These are phyloP conservation scores for Metschnikowia rubicola DNA, from an alignment of 805 yeast species.

Conservation along the genomic window DNA sequence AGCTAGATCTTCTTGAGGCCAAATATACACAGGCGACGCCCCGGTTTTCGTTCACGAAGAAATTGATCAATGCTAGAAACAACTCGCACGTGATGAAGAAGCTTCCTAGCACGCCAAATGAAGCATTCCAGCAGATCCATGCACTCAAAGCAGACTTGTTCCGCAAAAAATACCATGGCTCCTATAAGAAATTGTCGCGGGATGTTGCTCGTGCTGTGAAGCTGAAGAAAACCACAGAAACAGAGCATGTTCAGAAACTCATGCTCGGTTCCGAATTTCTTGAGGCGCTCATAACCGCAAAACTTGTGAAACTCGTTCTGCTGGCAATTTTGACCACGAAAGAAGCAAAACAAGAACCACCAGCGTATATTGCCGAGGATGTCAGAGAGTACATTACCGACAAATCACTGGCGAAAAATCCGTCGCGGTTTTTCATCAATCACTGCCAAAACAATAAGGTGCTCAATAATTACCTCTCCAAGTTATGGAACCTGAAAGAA, in stretches of 20 bases:
- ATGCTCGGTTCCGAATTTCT: slow-evolving; percentile 20
- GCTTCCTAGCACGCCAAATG: slow-evolving; percentile 38
- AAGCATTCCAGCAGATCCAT: slow-evolving; percentile 44
- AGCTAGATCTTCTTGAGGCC: slow-evolving; percentile 54
- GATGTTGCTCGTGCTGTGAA: slow-evolving; percentile 26
- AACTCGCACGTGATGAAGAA: slow-evolving; percentile 39
- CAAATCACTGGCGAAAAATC: slow-evolving; percentile 36
- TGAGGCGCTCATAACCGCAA: slow-evolving; percentile 29
- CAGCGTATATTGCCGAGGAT: slow-evolving; percentile 32
- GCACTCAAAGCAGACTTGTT: slow-evolving; percentile 45
- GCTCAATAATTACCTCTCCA: slow-evolving; percentile 47
- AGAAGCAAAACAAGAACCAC: slow-evolving; percentile 31
- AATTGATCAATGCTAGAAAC: slow-evolving; percentile 43
- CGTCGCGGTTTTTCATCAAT: slow-evolving; percentile 43
- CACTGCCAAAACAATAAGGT: slow-evolving; percentile 38
- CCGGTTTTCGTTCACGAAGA: slow-evolving; percentile 48
- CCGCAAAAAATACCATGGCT: slow-evolving; percentile 47
- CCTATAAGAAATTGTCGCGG: slow-evolving; percentile 39
- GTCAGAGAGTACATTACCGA: slow-evolving; percentile 23
- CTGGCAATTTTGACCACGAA: slow-evolving; percentile 28
- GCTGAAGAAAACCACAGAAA: slow-evolving; percentile 13
- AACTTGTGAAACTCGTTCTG: slow-evolving; percentile 28
- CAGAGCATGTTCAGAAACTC: slow-evolving; percentile 19
- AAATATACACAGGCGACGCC: slow-evolving; percentile 43
- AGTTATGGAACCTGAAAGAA: slow-evolving; percentile 42